Base-by-base conservation (phyloP, 768 basidiomycete species). In the Pholiota conissans region DNA sequence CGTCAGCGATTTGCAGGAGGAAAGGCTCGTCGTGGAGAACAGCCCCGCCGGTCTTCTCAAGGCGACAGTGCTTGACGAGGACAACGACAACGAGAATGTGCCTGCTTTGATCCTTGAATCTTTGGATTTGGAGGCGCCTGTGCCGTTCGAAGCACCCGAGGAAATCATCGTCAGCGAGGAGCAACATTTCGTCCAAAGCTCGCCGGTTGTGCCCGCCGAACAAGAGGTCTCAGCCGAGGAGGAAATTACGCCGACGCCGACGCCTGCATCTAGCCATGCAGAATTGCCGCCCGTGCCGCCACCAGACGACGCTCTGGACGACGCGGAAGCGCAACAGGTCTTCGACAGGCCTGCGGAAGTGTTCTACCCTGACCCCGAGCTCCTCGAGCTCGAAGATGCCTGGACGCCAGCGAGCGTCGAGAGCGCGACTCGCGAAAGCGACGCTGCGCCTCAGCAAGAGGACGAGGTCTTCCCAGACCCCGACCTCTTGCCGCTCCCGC, bases 401-500 rank as follows among this genome's bases (percentile, higher is more conserved):
- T 35, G 42, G 42, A 20, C 22, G 42, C 18, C 42, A 9, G 2
- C 37, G 1, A 18, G 22, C 22, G 2, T 45, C 22, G 42, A 45
- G 8, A 26, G 13, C 42, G 42, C 42, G 11, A 6, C 9, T 18
- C 3, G 22, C 22, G 42, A 45, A 45, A 24, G 8, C 2, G 22
- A 45, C 8, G 37, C 16, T 16, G 37, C 8, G 16, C 49, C 1
- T 32, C 14, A 28, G 18, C 49, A 60, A n/a, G 48, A 60, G 22
- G 55, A 27, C 8, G 55, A 57, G 22, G 24, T 50, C 28, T 50
- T 18, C 46, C 52, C 49, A 16, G 52, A 47, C 11, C 30, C 35
- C 5, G 26, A 32, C 22, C 56, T 48, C 22, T 71, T 79, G 13
- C 76, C 79, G 5, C 71, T 81, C 2, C 77, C 74, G 24, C 32